These are phyloP conservation scores for Aspergillus tamarii DNA, from an alignment of 2,329 filamentous ascomycete genomes.

Conservation along the genomic window DNA sequence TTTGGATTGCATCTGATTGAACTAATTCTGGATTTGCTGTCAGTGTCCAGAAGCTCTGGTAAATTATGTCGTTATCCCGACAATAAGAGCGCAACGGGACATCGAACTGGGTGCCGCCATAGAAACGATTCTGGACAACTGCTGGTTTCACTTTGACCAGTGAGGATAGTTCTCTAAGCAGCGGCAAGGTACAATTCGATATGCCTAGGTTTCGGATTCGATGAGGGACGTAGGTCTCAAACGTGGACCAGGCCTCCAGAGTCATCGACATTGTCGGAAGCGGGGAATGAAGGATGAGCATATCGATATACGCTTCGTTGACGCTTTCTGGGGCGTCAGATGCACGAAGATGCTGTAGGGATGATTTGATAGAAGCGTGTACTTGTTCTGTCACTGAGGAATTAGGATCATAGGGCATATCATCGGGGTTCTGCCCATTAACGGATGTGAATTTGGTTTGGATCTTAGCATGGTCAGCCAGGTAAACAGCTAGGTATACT, in stretches of 20 bases:
- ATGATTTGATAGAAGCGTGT: constrained; percentile 67
- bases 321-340: constrained; percentile 26
- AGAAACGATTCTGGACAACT: constrained; percentile 78
- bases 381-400: constrained; percentile 67
- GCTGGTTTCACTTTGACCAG: constrained; percentile 56
- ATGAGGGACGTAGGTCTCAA: constrained; percentile 69
- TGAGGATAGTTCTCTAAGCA: constrained; percentile 57
- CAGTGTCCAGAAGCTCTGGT: constrained; percentile 65
- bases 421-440: constrained; percentile 61
- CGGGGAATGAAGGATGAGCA: constrained; percentile 62
- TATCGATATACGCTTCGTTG: constrained; percentile 59
- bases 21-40: constrained; percentile 60
- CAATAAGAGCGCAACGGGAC: constrained; percentile 61
- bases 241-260: constrained; percentile 65
- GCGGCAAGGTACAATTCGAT: constrained; percentile 68
- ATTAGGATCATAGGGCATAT: constrained; percentile 65
- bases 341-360: constrained; percentile 62
- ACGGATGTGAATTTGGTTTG: constrained; percentile 83
- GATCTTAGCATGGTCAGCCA: constrained; percentile 50
- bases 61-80: constrained; percentile 54
- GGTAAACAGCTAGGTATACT: background rate
- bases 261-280: constrained; percentile 56
- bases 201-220: constrained; percentile 71
- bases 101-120: constrained; percentile 63
- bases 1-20: constrained; percentile 50